Percentiles rank a stretch among this genome's conserved stretches.
These are phyloP conservation scores for Phaeosphaeriaceae sp. DNA, from an alignment of 2,329 filamentous ascomycete species.

Conservation along the genomic window DNA sequence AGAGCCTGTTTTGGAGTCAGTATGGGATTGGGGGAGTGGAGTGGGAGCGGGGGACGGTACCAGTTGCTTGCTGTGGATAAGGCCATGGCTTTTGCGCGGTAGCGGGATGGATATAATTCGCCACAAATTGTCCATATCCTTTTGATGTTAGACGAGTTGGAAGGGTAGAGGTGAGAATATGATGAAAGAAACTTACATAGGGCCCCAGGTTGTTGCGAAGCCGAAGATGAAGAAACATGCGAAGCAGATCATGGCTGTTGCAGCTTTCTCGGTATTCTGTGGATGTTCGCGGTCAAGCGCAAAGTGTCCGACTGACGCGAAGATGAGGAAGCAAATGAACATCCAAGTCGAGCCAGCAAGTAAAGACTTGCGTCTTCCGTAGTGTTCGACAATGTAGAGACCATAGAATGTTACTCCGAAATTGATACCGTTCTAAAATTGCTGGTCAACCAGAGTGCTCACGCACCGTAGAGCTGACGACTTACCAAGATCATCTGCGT, in stretches of 20 bases:
- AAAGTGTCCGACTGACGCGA: constrained; percentile 55
- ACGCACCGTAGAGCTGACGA: constrained; percentile 7
- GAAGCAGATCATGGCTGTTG: constrained; percentile 67
- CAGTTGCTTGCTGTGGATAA: constrained; percentile 53
- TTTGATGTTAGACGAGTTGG: no score
- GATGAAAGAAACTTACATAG: constrained; percentile 47
- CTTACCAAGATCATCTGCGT: constrained; percentile 54
- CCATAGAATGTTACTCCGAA: constrained; percentile 55
- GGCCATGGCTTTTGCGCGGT: constrained; percentile 53
- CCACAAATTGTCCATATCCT: constrained; percentile 3
- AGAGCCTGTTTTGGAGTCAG: constrained; percentile 24
- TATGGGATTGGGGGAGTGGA: neutral
- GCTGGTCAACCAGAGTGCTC: constrained; percentile 4
- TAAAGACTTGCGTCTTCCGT: constrained; percentile 53
- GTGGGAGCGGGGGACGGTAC: constrained; percentile 12
- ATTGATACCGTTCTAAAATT: constrained; percentile 49
- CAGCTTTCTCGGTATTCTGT: constrained; percentile 42
- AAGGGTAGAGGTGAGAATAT: no score
- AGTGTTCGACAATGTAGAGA: constrained; percentile 54
- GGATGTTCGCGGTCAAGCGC: constrained; percentile 43
- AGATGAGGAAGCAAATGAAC: constrained; percentile 65
- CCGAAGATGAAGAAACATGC: constrained; percentile 71
- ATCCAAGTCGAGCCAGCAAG: constrained; percentile 55
- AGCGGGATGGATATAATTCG: constrained; percentile 68
- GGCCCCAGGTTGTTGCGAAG: constrained; percentile 73